Evolutionary conservation across 2,329 filamentous ascomycete genomes (phyloP).

Genomic region (Nakataea oryzae): DNA sequence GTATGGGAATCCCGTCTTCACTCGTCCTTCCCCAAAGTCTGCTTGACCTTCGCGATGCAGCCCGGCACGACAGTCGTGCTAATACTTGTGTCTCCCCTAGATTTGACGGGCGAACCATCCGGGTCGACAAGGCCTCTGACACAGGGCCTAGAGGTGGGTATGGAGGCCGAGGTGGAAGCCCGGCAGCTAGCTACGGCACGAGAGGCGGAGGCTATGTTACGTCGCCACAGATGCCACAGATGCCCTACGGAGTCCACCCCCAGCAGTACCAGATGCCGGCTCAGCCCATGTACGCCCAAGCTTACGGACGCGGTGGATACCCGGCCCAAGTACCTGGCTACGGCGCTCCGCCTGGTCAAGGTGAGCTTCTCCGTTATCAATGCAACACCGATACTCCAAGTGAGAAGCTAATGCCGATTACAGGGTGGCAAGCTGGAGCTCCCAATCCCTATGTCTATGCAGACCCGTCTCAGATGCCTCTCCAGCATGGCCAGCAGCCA

Average conservation of each 20-base stretch:
- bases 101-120: constrained; percentile 89
- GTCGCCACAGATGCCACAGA: constrained; percentile 22
- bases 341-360: constrained; percentile 26
- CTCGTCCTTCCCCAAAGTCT: constrained; percentile 1
- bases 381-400: neutral
- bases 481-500: constrained; percentile 9
- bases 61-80: neutral
- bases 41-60: neutral
- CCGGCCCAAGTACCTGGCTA: constrained; percentile 24
- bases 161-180: constrained; percentile 30
- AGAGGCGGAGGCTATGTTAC: constrained; percentile 23
- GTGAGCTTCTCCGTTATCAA: constrained; percentile 12
- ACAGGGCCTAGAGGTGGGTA: constrained; percentile 53
- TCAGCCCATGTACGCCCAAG: constrained; percentile 25
- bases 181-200: constrained; percentile 23
- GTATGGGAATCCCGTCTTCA: constrained; percentile 40
- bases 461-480: constrained; percentile 27
- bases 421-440: constrained; percentile 22
- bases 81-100: constrained; percentile 31
- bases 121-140: constrained; percentile 92
- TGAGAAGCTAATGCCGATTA: neutral
- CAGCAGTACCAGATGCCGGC: constrained; percentile 17
- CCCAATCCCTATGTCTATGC: constrained; percentile 34
- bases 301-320: constrained; percentile 33
- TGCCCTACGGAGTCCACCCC: constrained; percentile 20